Conservation (phyloP, 768 basidiomycete species). For the Mycena floridula region DNA sequence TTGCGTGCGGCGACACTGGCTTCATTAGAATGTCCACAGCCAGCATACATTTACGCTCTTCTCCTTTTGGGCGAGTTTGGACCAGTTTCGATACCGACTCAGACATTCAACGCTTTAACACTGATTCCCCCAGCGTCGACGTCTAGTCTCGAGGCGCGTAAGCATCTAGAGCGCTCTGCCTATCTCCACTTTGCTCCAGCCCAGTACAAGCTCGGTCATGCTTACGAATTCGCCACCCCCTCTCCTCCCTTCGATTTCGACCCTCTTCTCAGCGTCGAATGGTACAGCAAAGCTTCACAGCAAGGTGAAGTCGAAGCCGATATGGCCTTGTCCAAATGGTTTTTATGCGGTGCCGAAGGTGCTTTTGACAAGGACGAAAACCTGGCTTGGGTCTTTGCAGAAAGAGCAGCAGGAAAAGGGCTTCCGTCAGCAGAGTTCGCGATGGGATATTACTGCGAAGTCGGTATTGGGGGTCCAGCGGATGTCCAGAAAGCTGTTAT, state of each 20-base stretch:
- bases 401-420: constrained; percentile 73
- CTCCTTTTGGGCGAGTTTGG: constrained; percentile 78
- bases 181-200: constrained; percentile 80
- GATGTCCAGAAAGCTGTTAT: constrained; percentile 56
- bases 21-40: constrained; percentile 73
- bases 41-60: constrained; percentile 85
- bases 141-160: constrained; percentile 54
- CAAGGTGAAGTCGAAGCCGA: constrained; percentile 89
- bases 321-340: constrained; percentile 97
- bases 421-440: constrained; percentile 87
- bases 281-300: constrained; percentile 78
- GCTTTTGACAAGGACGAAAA: constrained; percentile 83
- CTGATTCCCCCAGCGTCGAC: constrained; percentile 19
- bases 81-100: constrained; percentile 20
- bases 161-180: constrained; percentile 78
- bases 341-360: constrained; percentile 71
- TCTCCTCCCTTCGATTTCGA: constrained; percentile 72
- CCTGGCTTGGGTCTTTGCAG: constrained; percentile 84
- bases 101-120: constrained; percentile 27
- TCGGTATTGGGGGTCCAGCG: constrained; percentile 75
- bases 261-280: constrained; percentile 84
- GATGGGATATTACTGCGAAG: constrained; percentile 92
- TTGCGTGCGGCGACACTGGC: constrained; percentile 72
- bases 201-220: constrained; percentile 89
- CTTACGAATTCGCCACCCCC: constrained; percentile 85